These are phyloP conservation scores for Aleurites moluccanus DNA, from an alignment of 441 rosid species.

Conservation along the genomic window DNA sequence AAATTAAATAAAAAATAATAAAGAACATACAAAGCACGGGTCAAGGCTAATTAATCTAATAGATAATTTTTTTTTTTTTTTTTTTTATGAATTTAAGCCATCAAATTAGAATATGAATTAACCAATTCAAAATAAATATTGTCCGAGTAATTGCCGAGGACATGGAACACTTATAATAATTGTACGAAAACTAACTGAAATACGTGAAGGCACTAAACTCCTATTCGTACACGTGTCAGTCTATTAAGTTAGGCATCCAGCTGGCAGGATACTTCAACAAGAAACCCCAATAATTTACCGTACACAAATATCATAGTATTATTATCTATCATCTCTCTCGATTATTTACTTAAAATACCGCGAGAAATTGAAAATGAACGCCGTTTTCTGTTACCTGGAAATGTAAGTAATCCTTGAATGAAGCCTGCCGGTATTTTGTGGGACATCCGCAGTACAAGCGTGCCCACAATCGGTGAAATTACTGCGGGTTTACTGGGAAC, in stretches of 20 bases:
- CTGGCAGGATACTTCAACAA: constrained; percentile 48
- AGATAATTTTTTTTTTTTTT: no score
- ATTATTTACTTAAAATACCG: constrained; percentile 33
- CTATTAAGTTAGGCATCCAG: constrained; percentile 46
- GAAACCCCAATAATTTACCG: constrained; percentile 38
- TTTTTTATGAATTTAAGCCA: no score
- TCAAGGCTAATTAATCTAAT: no score
- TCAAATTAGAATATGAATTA: no score
- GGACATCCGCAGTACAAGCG: constrained; percentile 57
- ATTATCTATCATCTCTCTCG: not conserved
- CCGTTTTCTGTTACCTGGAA: constrained; percentile 53
- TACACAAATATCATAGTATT: constrained; percentile 21
- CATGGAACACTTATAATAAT: not conserved
- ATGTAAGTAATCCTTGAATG: constrained; percentile 29
- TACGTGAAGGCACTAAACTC: constrained; percentile 60
- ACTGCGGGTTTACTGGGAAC: constrained; percentile 44
- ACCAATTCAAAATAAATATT: not conserved
- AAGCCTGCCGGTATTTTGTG: constrained; percentile 46
- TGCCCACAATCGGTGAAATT: constrained; percentile 37
- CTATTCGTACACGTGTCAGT: constrained; percentile 56
- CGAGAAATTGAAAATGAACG: constrained; percentile 32
- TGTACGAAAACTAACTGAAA: constrained; percentile 11
- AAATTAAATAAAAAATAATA: no score
- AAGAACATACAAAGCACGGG: no score
- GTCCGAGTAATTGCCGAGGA: constrained; percentile 23